These are phyloP conservation scores for Trametes meyenii DNA, from an alignment of 768 basidiomycete species.

Conservation along the genomic window DNA sequence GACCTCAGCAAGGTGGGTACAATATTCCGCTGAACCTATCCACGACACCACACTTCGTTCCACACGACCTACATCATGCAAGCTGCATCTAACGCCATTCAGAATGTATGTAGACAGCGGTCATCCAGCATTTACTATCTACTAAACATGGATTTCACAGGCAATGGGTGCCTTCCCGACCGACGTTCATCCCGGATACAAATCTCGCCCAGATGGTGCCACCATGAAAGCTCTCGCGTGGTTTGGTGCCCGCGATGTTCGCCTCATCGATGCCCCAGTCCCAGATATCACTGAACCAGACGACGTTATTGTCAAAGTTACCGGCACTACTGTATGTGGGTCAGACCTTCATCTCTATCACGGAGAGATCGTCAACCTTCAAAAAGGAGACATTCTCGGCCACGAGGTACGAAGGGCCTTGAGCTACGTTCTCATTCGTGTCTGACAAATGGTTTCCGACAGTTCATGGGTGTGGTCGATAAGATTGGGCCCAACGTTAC, in stretches of 20 bases:
- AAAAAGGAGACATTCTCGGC: slow-evolving; percentile 76
- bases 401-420: slow-evolving; percentile 51
- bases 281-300: slow-evolving; percentile 70
- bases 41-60: background rate
- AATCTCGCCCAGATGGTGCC: slow-evolving; percentile 49
- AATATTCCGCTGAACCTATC: background rate
- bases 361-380: slow-evolving; percentile 67
- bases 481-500: slow-evolving; percentile 65
- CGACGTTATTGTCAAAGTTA: slow-evolving; percentile 76
- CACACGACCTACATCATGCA: slow-evolving; percentile 30
- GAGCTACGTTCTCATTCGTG: background rate
- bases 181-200: slow-evolving; percentile 46
- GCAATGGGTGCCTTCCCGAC: slow-evolving; percentile 44
- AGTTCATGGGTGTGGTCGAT: slow-evolving; percentile 73
- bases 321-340: slow-evolving; percentile 62
- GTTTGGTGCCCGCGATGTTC: slow-evolving; percentile 59
- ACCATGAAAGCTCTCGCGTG: slow-evolving; percentile 73
- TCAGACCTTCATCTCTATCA: slow-evolving; percentile 68
- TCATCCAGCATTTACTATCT: too few relatives aligned
- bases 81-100: slow-evolving; percentile 33
- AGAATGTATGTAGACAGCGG: slow-evolving; percentile 27
- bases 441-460: background rate
- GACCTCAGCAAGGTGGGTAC: too few relatives aligned
- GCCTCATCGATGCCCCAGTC: slow-evolving; percentile 49
- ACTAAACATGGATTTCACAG: slow-evolving; percentile 13